Evolutionary conservation across 331 rosid species (phyloP).

Genomic region (Erythrophleum ivorense): DNA sequence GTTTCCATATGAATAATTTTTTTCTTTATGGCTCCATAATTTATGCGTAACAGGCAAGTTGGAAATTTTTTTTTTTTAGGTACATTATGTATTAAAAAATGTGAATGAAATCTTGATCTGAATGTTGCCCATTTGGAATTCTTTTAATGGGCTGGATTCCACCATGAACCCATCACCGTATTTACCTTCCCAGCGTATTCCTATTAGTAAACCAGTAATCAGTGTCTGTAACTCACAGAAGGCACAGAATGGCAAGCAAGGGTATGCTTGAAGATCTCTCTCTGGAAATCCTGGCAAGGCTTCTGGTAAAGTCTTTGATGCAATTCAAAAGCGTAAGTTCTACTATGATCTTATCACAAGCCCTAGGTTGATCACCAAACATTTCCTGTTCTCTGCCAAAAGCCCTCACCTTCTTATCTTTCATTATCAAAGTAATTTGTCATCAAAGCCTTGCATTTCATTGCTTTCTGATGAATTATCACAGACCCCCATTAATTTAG

Average conservation of each 20-base stretch:
- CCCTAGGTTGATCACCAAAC: background rate
- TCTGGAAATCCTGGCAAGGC: slow-evolving; percentile 25
- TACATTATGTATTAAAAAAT: background rate
- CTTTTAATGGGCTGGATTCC: background rate
- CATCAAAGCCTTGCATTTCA: background rate
- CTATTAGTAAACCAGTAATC: background rate
- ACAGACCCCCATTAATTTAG: background rate
- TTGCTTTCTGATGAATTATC: background rate
- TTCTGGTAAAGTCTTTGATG: slow-evolving; percentile 9
- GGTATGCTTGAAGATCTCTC: slow-evolving; percentile 16
- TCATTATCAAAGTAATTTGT: background rate
- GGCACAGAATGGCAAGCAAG: background rate
- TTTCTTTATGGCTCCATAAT: background rate
- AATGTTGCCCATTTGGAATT: background rate
- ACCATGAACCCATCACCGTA: background rate
- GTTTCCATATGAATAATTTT: background rate
- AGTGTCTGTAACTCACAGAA: background rate
- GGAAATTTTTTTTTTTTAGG: no score
- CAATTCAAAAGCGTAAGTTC: slow-evolving; percentile 6
- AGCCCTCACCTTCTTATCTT: background rate
- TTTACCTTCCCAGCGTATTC: background rate
- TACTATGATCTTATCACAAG: slow-evolving; percentile 1
- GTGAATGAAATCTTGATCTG: no score
- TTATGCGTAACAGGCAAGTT: background rate
- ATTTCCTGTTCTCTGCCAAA: background rate